A percentile compares a stretch with the other conserved stretches of the same genome.
These are phyloP conservation scores for Aspergillus coremiiformis DNA, from an alignment of 495 filamentous ascomycete species.

Conservation along the genomic window DNA sequence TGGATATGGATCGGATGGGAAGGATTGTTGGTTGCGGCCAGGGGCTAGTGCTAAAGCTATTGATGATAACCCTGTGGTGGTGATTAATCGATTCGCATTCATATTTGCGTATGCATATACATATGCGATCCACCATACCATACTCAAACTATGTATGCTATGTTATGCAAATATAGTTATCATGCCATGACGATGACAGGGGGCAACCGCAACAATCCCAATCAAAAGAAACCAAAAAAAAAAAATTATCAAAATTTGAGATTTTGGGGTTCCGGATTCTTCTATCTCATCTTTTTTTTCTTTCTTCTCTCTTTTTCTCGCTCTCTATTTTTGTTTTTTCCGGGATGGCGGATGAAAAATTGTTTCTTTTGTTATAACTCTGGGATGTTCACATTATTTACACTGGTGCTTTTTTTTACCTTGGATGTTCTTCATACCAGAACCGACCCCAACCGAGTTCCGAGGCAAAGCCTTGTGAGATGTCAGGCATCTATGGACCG, in stretches of 20 bases:
- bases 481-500: not conserved
- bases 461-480: not conserved
- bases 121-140: not conserved
- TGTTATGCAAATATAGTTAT: constrained; percentile 1
- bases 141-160: not conserved
- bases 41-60: constrained; percentile 1
- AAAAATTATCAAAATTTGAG: not conserved
- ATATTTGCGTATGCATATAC: not conserved
- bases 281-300: not conserved
- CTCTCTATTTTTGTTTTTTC: not conserved
- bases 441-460: not conserved
- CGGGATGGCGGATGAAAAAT: not conserved
- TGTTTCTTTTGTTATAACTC: not conserved
- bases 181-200: constrained; percentile 1
- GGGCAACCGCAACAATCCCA: not conserved
- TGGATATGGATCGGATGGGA: not conserved
- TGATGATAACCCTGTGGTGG: constrained; percentile 3
- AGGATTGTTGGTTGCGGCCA: not conserved
- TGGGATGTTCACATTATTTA: not conserved
- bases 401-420: not conserved
- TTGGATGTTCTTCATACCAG: not conserved
- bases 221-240: not conserved
- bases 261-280: not conserved
- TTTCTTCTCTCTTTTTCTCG: not conserved
- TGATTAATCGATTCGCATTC: not conserved